Conservation (phyloP, 2,329 filamentous ascomycete genomes). For the Bisporella sp. region DNA sequence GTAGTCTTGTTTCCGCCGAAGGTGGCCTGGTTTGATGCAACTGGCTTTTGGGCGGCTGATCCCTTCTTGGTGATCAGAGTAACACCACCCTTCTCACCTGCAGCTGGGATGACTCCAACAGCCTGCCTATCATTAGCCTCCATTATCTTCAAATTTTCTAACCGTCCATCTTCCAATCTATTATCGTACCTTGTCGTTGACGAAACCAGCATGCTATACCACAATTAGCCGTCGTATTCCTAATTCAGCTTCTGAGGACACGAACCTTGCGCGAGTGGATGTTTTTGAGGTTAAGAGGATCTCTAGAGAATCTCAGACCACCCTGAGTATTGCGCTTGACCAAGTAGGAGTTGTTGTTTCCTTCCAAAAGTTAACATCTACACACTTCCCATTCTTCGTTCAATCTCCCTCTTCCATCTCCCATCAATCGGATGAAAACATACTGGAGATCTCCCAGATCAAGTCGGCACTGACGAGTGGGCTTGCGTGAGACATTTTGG, state of each 20-base stretch:
- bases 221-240: constrained; percentile 8
- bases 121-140: constrained; percentile 42
- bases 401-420: neutral
- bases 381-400: constrained; percentile 10
- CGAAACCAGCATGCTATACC: constrained; percentile 76
- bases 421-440: constrained; percentile 36
- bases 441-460: constrained; percentile 93
- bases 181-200: constrained; percentile 77
- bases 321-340: constrained; percentile 80
- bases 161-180: neutral
- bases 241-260: constrained; percentile 3
- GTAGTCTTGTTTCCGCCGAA: constrained; percentile 67
- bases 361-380: constrained; percentile 39
- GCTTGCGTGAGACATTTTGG: constrained; percentile 23
- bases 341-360: constrained; percentile 82
- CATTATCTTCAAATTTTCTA: neutral
- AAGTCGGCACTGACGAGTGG: constrained; percentile 81
- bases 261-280: constrained; percentile 82
- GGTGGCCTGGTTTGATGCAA: constrained; percentile 56
- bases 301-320: constrained; percentile 84
- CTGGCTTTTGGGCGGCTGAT: constrained; percentile 65
- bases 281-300: constrained; percentile 91
- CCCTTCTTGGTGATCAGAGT: constrained; percentile 80
- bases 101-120: constrained; percentile 64
- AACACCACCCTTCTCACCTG: constrained; percentile 67